Evolutionary conservation across 441 rosid genomes (phyloP).

Genomic region (Erodium texanum): DNA sequence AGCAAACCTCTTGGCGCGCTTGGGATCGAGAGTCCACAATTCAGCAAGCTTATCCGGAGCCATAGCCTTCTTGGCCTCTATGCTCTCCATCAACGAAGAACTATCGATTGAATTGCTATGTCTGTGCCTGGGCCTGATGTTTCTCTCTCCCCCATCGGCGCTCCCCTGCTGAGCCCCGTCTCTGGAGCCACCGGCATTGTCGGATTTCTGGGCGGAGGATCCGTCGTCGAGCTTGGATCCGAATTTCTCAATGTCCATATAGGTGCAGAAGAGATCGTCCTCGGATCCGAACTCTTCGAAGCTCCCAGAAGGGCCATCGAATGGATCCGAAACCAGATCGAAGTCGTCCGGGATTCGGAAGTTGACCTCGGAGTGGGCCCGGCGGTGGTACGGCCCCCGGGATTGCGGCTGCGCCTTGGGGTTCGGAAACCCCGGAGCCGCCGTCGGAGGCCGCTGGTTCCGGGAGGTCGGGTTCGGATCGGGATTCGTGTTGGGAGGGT

Average conservation of each 20-base stretch:
- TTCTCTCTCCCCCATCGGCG: conserved; percentile 10
- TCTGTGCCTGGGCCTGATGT: conserved; percentile 46
- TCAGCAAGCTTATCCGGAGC: conserved; percentile 84
- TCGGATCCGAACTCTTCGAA: conserved; percentile 72
- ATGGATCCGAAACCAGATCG: conserved; percentile 57
- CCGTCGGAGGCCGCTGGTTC: too few relatives aligned
- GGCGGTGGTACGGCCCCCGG: conserved; percentile 34
- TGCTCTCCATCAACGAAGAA: conserved; percentile 49
- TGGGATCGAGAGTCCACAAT: conserved; percentile 76
- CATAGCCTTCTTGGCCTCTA: conserved; percentile 94
- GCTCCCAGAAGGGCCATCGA: conserved; percentile 38
- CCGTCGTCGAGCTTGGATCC: conserved; percentile 32
- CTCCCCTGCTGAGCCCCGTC: conserved; percentile 18
- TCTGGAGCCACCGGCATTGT: conserved; percentile 30
- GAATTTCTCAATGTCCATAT: conserved; percentile 73
- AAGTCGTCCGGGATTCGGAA: conserved; percentile 69
- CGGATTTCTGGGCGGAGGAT: conserved; percentile 20
- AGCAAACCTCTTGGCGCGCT: conserved; percentile 74
- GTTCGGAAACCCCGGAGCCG: too few relatives aligned
- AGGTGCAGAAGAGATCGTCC: conserved; percentile 73
- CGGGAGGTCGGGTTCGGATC: too few relatives aligned
- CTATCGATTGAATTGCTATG: conserved; percentile 79
- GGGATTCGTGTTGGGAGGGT: too few relatives aligned
- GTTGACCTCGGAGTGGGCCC: conserved; percentile 74
- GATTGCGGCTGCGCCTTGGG: too few relatives aligned